phyloP scores from a whole-genome alignment of 176 grass and related monocot species.

The Oryza brachyantha region DNA sequence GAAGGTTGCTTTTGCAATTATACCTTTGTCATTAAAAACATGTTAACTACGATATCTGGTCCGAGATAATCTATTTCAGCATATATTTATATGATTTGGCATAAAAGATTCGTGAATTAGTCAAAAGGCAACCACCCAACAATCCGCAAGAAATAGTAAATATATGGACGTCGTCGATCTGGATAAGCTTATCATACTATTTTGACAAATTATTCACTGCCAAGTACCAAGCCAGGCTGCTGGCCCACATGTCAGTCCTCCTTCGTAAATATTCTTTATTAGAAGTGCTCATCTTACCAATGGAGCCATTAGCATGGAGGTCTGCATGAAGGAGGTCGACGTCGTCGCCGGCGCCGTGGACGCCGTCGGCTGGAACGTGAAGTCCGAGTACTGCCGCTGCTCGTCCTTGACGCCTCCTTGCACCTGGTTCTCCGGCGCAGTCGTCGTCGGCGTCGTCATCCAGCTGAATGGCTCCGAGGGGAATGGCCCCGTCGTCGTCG shows the following conservation, averaged over 20 bases:
- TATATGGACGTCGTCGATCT: neutral
- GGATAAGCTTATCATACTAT: neutral
- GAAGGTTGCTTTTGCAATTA: neutral
- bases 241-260: neutral
- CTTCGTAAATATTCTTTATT: neutral
- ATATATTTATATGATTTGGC: neutral
- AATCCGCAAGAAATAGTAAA: neutral
- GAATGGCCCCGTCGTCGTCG: slow-evolving; percentile 64
- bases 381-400: slow-evolving; percentile 48
- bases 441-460: slow-evolving; percentile 33
- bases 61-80: neutral
- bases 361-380: slow-evolving; percentile 62
- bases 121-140: neutral
- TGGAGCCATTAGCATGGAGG: slow-evolving; percentile 30
- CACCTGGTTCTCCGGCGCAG: slow-evolving; percentile 20
- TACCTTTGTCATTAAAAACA: neutral
- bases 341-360: neutral
- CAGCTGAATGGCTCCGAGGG: slow-evolving; percentile 61
- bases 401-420: slow-evolving; percentile 46
- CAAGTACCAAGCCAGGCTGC: neutral
- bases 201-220: neutral
- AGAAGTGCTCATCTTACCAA: slow-evolving; percentile 28
- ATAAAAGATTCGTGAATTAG: neutral
- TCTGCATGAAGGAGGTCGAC: slow-evolving; percentile 24
- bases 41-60: neutral